These are phyloP conservation scores for Scolecobasidium constrictum DNA, from an alignment of 2,329 filamentous ascomycete genomes.

Conservation along the genomic window DNA sequence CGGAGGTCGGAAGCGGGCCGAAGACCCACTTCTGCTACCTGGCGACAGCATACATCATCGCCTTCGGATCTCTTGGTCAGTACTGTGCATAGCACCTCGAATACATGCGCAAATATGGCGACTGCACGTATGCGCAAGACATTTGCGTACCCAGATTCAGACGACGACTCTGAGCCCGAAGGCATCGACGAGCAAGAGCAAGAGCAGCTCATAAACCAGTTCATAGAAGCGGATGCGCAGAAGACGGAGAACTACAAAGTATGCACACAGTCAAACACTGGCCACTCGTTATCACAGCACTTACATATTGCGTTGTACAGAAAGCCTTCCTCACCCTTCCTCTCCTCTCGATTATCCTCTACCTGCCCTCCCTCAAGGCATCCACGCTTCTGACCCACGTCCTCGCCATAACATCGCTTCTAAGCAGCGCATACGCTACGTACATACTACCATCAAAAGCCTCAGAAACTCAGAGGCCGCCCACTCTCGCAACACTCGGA, in stretches of 20 bases:
- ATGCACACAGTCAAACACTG: conserved; percentile 21
- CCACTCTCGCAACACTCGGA: conserved; percentile 11
- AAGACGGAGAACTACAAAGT: conserved; percentile 23
- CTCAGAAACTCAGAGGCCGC: too few relatives aligned
- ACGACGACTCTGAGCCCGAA: conserved; percentile 39
- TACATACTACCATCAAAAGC: conserved; percentile 38
- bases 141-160: conserved; percentile 62
- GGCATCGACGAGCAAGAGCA: conserved; percentile 60
- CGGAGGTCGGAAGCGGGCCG: too few relatives aligned
- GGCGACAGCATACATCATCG: too few relatives aligned
- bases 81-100: too few relatives aligned
- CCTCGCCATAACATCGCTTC: conserved; percentile 52
- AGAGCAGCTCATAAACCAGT: conserved; percentile 48
- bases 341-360: conserved; percentile 43
- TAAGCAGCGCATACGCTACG: conserved; percentile 51
- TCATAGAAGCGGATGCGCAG: conserved; percentile 41
- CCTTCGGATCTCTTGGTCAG: too few relatives aligned
- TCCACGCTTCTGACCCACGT: conserved; percentile 37
- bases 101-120: too few relatives aligned
- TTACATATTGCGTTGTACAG: conserved; percentile 9
- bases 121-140: conserved; percentile 60
- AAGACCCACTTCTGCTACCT: too few relatives aligned
- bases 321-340: conserved; percentile 49
- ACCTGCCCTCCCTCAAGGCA: conserved; percentile 38
- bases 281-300: conserved; percentile 34